Evolutionary conservation across 257 asterid genomes (phyloP).

Genomic region (Asclepias syriaca): DNA sequence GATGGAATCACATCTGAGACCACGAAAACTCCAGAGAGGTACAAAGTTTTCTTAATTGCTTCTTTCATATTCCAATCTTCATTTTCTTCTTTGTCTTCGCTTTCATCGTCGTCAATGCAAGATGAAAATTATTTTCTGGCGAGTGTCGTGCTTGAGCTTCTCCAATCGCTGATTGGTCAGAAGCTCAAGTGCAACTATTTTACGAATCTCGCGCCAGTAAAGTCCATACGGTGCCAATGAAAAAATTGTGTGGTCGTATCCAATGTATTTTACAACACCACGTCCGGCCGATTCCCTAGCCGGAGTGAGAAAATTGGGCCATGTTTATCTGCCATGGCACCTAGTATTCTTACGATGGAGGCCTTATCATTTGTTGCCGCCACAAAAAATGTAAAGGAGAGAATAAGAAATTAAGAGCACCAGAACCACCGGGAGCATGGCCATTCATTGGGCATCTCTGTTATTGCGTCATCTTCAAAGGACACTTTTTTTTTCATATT

Average conservation of each 20-base stretch:
- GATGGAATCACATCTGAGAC: constrained; percentile 49
- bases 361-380: too few species aligned
- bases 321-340: constrained; percentile 46
- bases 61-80: constrained; percentile 30
- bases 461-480: too few species aligned
- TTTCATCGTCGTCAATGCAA: background rate
- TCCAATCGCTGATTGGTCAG: constrained; percentile 33
- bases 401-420: too few species aligned
- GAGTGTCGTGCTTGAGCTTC: constrained; percentile 31
- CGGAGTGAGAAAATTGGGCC: constrained; percentile 57
- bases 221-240: constrained; percentile 46
- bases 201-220: constrained; percentile 52
- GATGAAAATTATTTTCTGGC: constrained; percentile 37
- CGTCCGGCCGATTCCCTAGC: constrained; percentile 36
- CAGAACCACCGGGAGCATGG: too few species aligned
- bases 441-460: too few species aligned
- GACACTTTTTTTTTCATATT: too few species aligned
- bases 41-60: constrained; percentile 33
- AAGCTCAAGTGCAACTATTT: constrained; percentile 44
- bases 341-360: constrained; percentile 39
- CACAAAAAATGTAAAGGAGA: too few species aligned
- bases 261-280: constrained; percentile 38
- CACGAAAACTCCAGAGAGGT: constrained; percentile 44
- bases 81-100: background rate
- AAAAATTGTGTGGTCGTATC: constrained; percentile 31